These are phyloP conservation scores for Oryza nivara DNA, from an alignment of 176 grass and related monocot genomes.

Conservation along the genomic window DNA sequence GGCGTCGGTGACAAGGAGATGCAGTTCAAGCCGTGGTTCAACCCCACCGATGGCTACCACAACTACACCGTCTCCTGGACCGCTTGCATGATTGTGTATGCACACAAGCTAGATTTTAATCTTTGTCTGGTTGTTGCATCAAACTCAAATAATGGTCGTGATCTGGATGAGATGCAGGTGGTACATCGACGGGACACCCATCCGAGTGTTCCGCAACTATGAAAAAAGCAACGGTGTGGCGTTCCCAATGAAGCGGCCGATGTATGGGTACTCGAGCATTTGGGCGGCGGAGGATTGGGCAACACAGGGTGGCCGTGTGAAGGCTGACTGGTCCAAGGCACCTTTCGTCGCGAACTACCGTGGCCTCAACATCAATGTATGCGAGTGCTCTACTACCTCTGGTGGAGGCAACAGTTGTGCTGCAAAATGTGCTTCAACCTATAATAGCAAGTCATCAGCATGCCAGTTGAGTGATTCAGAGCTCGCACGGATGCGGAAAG, in stretches of 20 bases:
- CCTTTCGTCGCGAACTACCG: conserved; percentile 66
- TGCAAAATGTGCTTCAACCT: conserved; percentile 30
- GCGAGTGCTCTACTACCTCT: conserved; percentile 25
- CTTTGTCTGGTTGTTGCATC: neutral
- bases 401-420: neutral
- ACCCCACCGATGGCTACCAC: conserved; percentile 70
- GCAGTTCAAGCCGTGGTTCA: conserved; percentile 84
- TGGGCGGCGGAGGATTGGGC: conserved; percentile 77
- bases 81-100: conserved; percentile 70
- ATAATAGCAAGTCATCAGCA: neutral
- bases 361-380: conserved; percentile 43
- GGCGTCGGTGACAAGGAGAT: conserved; percentile 66
- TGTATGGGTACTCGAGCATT: conserved; percentile 70
- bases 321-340: conserved; percentile 59
- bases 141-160: neutral
- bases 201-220: conserved; percentile 74
- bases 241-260: conserved; percentile 51
- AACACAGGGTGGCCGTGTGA: conserved; percentile 56
- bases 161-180: conserved; percentile 35
- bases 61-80: conserved; percentile 88
- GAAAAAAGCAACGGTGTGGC: conserved; percentile 43
- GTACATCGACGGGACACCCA: conserved; percentile 59
- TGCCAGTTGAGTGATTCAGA: conserved; percentile 33
- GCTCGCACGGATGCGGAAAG: conserved; percentile 42
- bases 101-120: neutral